Evolutionary conservation across 1,284 basidiomycete species (phyloP), one percentile per base, ranked within the genome.

Genomic region (Apiotrichum porosum): DNA sequence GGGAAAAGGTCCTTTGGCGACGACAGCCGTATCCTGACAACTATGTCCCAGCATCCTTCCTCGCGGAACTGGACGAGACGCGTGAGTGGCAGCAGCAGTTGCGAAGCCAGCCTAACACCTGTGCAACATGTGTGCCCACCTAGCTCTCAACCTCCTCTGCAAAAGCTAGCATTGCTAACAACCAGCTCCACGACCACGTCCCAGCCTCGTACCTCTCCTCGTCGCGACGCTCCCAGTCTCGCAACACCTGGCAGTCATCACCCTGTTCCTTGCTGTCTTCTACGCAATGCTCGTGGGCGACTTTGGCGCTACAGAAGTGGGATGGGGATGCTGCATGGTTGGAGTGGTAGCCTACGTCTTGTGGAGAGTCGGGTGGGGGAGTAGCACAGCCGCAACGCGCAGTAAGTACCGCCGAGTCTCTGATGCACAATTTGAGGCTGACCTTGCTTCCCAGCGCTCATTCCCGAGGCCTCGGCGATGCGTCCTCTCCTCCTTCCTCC

Each of bases 1-100:
- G 89, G 87, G 81, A 84, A 66, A 86, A 84, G 64, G 78, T 87
- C n/a, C 80, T 97, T 17, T 95, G 90, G 89, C 83, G 83, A 65
- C 75, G 71, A 52, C 86, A 86, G 64, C 76, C 80, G 6, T 86
- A 80, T 65, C 82, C 86, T 14, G 92, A 95, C 73, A 91, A 93
- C 68, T 82, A 90, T 72, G 84, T 95, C 42, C 85, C 87, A 10
- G 73, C 75, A 3, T 78, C 81, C 9, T 95, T 94, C 69, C 78
- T 94, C 42, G 81, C 84, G 1, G 84, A 87, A 51, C 74, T 95
- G 51, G 79, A 79, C 62, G 81, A 75, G 67, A 88, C 92, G 68
- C 79, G 90, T 92, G 68, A 72, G 85, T 77, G 13, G 13, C 6
- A 10, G 23, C 21, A 6, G 15, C 13, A 26, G 23, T 4, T 2